These are phyloP conservation scores for Nelumbo lutea DNA, from an alignment of 164 flowering plant species.

Conservation along the genomic window DNA sequence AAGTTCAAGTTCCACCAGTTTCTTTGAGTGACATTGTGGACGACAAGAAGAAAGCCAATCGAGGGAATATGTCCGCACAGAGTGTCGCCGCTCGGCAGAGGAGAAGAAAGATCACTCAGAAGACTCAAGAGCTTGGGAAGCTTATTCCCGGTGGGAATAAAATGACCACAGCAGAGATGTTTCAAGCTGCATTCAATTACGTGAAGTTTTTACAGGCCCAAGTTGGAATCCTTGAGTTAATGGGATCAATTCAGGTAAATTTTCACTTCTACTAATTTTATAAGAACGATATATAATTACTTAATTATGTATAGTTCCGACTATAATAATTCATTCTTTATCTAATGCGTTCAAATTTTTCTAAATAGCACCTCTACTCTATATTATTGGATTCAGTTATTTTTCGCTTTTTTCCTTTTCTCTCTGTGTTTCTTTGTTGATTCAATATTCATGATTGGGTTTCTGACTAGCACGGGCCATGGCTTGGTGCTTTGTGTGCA, in stretches of 20 bases:
- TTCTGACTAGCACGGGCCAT: background rate
- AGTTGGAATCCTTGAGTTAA: conserved; percentile 45
- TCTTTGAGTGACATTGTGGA: background rate
- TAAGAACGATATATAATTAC: background rate
- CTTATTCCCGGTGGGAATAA: conserved; percentile 74
- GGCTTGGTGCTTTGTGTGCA: conserved; percentile 10
- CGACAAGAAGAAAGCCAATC: conserved; percentile 2
- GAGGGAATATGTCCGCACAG: conserved; percentile 44
- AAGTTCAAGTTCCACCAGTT: conserved; percentile 1
- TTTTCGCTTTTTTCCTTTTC: background rate
- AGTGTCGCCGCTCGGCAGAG: conserved; percentile 82
- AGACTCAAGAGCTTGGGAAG: conserved; percentile 82
- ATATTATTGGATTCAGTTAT: background rate
- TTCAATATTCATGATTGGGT: background rate
- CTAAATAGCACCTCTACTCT: background rate
- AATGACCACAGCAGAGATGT: conserved; percentile 92
- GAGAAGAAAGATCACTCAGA: conserved; percentile 81
- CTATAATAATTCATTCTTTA: no score
- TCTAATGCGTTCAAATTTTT: no score
- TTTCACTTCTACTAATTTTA: background rate
- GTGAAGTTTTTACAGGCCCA: conserved; percentile 78
- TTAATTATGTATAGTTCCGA: no score
- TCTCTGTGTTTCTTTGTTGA: background rate
- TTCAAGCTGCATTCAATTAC: conserved; percentile 69
- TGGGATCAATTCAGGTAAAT: conserved; percentile 18